phyloP scores from a whole-genome alignment of 2,329 filamentous ascomycete species.

The Clonostachys rhizophaga region DNA sequence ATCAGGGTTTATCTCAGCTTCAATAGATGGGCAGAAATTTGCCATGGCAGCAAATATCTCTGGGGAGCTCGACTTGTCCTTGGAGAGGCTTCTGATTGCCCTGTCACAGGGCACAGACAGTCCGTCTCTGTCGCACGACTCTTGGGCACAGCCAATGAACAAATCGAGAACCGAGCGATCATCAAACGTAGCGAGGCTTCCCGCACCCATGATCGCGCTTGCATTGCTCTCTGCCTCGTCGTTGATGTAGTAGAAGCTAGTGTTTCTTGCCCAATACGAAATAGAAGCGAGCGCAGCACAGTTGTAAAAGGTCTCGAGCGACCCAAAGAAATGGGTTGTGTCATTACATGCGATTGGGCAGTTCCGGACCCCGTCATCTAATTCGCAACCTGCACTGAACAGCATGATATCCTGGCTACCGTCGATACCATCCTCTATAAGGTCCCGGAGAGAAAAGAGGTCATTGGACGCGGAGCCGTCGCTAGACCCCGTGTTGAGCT shows the following conservation, averaged over 20 bases:
- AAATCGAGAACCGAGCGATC: slow-evolving; percentile 18
- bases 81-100: slow-evolving; percentile 16
- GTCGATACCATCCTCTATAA: slow-evolving; percentile 23
- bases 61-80: slow-evolving; percentile 13
- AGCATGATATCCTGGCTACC: slow-evolving; percentile 22
- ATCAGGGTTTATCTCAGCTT: slow-evolving; percentile 29
- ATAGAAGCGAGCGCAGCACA: slow-evolving; percentile 27
- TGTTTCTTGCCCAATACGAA: slow-evolving; percentile 23
- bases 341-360: slow-evolving; percentile 24
- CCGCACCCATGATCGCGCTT: slow-evolving; percentile 25
- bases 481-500: slow-evolving; percentile 10
- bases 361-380: slow-evolving; percentile 16
- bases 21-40: slow-evolving; percentile 25
- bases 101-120: slow-evolving; percentile 20
- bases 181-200: slow-evolving; percentile 21
- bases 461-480: slow-evolving; percentile 7
- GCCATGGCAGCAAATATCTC: slow-evolving; percentile 25
- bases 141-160: slow-evolving; percentile 25
- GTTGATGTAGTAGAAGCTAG: slow-evolving; percentile 17
- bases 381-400: slow-evolving; percentile 21
- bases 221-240: slow-evolving; percentile 27
- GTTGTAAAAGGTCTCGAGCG: slow-evolving; percentile 31
- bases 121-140: slow-evolving; percentile 24
- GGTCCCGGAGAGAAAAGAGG: slow-evolving; percentile 22
- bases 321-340: slow-evolving; percentile 20